Base-by-base conservation (phyloP, 169 alveolate genomes). In the Cystoisospora suis region DNA sequence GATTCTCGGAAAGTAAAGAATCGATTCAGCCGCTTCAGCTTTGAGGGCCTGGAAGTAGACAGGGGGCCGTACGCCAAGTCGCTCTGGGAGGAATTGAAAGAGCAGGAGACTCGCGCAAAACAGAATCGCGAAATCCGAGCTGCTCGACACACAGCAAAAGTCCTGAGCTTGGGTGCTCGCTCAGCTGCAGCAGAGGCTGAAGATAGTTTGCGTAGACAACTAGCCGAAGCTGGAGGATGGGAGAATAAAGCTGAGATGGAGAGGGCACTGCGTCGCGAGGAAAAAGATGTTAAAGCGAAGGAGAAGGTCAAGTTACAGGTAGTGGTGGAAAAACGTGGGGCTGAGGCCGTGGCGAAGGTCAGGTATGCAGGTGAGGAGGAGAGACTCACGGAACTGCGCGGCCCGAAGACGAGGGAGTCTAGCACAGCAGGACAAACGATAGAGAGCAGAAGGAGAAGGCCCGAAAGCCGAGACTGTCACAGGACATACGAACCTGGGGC, bases 41-140 rank as follows among this genome's bases (percentile, higher is more conserved):
- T 89, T 17, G 61, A n/a, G 59, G 93, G 80, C 69, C 59, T 80
- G 4, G 29, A 29, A 46, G 61, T 27, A 20, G 42, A 89, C 17
- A 86, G 81, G 79, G 70, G 81, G 0, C 83, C 79, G 70, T 46
- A 89, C 69, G 90, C 79, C 59, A 75, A 77, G 80, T 75, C 93
- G 38, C 81, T 89, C 32, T 89, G 89, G 90, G 89, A 79, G 89
- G 89, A 89, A 65, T 85, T 89, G 53, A 72, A 58, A 79, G 61
- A 80, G 89, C 32, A 77, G 77, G 93, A 89, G 86, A n/a, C 42
- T 47, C 65, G 46, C 47, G 15, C 44, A 6, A 75, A 75, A 46
- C 42, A 20, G 89, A 75, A 89, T 58, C 42, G 65, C 34, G 80
- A 80, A 46, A 49, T 72, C 2, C 34, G 83, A 36, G 40, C 46